phyloP scores from a whole-genome alignment of 2,329 filamentous ascomycete genomes.

The Torrubiellomyces zombiae region DNA sequence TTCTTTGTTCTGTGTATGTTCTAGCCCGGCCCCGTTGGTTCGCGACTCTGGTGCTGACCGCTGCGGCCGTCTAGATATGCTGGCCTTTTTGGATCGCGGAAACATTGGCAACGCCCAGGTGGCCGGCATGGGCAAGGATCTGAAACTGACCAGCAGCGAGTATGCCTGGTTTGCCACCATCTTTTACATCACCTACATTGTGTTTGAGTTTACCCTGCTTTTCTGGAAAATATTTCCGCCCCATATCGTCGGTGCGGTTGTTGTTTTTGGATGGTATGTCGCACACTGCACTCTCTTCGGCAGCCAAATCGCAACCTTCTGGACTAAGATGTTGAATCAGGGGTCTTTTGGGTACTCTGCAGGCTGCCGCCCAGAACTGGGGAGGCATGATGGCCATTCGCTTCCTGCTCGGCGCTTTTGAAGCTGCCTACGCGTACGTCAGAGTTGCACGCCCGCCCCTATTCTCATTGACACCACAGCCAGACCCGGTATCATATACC shows the following conservation, averaged over 20 bases:
- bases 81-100: constrained; percentile 4
- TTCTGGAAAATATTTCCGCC: constrained; percentile 11
- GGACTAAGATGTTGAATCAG: constrained; percentile 3
- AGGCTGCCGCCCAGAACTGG: constrained; percentile 8
- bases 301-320: no score
- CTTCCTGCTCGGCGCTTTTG: constrained; percentile 13
- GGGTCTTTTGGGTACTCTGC: constrained; percentile 7
- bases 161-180: constrained; percentile 11
- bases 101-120: constrained; percentile 9
- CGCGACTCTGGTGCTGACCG: no score
- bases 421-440: constrained; percentile 9
- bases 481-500: constrained; percentile 13
- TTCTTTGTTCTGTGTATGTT: constrained; percentile 2
- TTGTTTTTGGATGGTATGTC: constrained; percentile 9
- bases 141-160: constrained; percentile 7
- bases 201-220: constrained; percentile 9
- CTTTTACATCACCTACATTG: constrained; percentile 11
- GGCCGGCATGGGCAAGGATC: constrained; percentile 8
- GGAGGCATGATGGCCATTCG: constrained; percentile 8
- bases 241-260: constrained; percentile 7
- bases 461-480: no score
- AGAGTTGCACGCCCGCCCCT: neutral
- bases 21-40: no score
- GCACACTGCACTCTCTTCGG: constrained; percentile 10
- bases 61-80: no score